Base-by-base conservation (phyloP, 371 early-diverging fungal genomes). In the Lichtheimia ramosa region DNA sequence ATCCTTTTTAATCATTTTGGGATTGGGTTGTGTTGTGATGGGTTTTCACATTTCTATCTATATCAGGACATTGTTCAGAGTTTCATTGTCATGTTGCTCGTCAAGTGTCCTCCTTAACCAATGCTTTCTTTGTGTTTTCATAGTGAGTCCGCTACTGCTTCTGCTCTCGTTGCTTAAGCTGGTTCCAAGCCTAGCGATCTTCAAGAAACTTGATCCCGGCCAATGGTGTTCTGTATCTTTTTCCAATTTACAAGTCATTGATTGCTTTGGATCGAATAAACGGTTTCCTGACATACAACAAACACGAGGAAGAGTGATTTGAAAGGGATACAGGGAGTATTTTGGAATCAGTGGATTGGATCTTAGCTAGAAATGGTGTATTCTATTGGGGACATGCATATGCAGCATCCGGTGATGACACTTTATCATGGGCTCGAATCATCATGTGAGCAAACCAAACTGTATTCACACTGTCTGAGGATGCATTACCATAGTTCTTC, bases 101-200 rank as follows among this genome's bases (percentile, higher is more conserved):
- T 67, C 68, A 74, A 74, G 57, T 66, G 74, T 70, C 68, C 56
- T 23, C 74, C 74, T 74, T 74, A 62, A 74, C 75, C 69, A 52
- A n/a, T 34, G 34, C 34, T 34, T 8, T 43, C 48, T 57, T 64
- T 71, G 42, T 54, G 62, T 73, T 73, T 60, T 56, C 63, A 67
- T 75, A 71, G 70, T 68, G 78, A 77, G 64, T 77, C 74, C 64
- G 64, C 74, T 67, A 77, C 78, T 70, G 78, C 78, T 49, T 77
- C 78, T 62, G 67, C 78, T 58, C 65, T 77, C 74, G 78, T 77
- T 48, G 78, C 74, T 48, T 77, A 77, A 74, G 56, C 55, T 39
- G 40, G 53, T 52, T 7, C 34, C 10, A 8, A 8, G 34, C 34
- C 34, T 34, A 34, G 34, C 34, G 34, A 34, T 34, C 34, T 34